Percentiles rank a stretch among this genome's conserved stretches.
These are phyloP conservation scores for Neospermospora avenae DNA, from an alignment of 2,329 filamentous ascomycete genomes.

Conservation along the genomic window DNA sequence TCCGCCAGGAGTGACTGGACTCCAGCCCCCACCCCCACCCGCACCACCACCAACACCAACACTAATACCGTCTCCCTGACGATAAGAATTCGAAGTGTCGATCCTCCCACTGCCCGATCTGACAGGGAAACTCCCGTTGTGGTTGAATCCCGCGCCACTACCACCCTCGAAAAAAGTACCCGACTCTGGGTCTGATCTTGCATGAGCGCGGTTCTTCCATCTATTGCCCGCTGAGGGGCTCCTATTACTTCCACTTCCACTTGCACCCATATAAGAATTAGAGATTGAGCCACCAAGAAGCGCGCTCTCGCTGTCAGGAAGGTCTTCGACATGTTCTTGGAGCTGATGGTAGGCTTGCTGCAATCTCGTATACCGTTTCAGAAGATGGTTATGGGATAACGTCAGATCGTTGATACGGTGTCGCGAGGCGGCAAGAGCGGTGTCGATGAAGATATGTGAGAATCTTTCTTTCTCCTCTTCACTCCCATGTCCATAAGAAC, in stretches of 20 bases:
- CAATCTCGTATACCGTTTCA: constrained; percentile 48
- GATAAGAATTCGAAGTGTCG: not conserved
- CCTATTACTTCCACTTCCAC: no score
- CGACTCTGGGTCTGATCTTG: constrained; percentile 3
- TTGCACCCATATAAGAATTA: not conserved
- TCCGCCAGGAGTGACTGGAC: constrained; percentile 1
- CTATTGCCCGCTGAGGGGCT: not conserved
- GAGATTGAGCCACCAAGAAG: constrained; percentile 5
- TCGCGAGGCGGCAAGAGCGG: constrained; percentile 19
- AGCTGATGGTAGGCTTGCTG: constrained; percentile 41
- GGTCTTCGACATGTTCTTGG: constrained; percentile 34
- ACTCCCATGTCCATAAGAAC: constrained; percentile 12
- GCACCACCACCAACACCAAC: no score
- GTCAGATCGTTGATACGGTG: constrained; percentile 46
- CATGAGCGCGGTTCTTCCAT: not conserved
- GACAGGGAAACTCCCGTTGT: not conserved
- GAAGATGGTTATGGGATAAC: constrained; percentile 48
- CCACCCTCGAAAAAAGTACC: constrained; percentile 1
- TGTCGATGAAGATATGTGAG: constrained; percentile 22
- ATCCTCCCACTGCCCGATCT: not conserved
- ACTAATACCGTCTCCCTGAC: not conserved
- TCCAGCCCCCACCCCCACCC: no score
- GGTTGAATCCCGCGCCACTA: no score
- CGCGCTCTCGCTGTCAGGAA: not conserved
- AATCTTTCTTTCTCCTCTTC: constrained; percentile 7